A percentile compares a stretch with the other conserved stretches of the same genome.
Evolutionary conservation across 345 rosid genomes (phyloP).

Genomic region (Draba incana): DNA sequence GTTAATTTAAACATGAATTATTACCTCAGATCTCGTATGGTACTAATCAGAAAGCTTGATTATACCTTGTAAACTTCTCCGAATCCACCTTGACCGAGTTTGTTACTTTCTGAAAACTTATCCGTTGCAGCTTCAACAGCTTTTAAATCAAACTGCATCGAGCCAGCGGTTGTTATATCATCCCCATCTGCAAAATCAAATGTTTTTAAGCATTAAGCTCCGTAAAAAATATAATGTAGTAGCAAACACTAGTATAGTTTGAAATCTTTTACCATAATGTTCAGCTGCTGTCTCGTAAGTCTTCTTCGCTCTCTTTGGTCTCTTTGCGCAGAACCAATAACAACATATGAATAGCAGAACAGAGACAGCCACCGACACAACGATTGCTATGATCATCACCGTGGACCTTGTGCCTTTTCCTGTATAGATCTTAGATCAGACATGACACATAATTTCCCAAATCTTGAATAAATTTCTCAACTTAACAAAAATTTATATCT

Average conservation of each 20-base stretch:
- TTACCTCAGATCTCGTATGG: background rate
- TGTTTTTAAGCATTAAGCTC: background rate
- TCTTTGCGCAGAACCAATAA: background rate
- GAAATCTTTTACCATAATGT: background rate
- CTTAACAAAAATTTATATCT: background rate
- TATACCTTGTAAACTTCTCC: constrained; percentile 66
- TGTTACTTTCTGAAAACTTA: constrained; percentile 49
- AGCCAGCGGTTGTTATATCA: constrained; percentile 44
- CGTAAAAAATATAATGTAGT: background rate
- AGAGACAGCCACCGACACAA: constrained; percentile 34
- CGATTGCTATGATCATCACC: constrained; percentile 39
- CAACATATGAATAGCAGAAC: constrained; percentile 32
- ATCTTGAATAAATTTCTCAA: background rate
- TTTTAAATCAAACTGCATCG: constrained; percentile 46
- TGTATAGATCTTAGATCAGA: constrained; percentile 19
- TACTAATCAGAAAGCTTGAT: background rate
- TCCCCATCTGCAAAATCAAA: constrained; percentile 35
- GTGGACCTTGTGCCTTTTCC: constrained; percentile 33
- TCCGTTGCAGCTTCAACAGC: constrained; percentile 49
- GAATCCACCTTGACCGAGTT: constrained; percentile 71
- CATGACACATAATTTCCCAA: constrained; percentile 7
- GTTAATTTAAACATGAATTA: background rate
- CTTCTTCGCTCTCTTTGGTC: background rate
- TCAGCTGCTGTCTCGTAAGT: constrained; percentile 20
- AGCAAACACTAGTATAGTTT: background rate